phyloP scores from a whole-genome alignment of 2,329 filamentous ascomycete species.

The Sporothrix dimorphospora region DNA sequence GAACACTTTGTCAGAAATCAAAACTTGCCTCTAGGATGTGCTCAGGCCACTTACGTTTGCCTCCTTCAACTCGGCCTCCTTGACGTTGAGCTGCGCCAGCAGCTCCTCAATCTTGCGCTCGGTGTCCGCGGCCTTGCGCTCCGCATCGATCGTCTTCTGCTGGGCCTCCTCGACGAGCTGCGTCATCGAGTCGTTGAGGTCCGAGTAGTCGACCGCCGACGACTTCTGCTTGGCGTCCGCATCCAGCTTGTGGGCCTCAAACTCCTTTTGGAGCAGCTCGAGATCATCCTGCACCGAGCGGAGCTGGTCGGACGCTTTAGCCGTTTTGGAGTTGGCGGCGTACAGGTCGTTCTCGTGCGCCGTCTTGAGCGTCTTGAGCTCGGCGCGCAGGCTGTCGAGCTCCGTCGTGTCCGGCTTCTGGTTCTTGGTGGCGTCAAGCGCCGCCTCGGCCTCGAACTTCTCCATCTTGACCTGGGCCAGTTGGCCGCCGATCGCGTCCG shows the following conservation, averaged over 20 bases:
- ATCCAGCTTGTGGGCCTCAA: conserved; percentile 56
- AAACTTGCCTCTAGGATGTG: background rate
- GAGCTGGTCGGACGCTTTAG: conserved; percentile 45
- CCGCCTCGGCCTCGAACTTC: conserved; percentile 61
- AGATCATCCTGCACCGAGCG: conserved; percentile 49
- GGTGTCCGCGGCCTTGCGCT: conserved; percentile 57
- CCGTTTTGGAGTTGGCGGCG: conserved; percentile 43
- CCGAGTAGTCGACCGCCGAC: conserved; percentile 62
- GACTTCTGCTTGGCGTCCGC: conserved; percentile 57
- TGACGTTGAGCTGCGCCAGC: conserved; percentile 62
- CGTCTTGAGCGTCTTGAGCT: conserved; percentile 54
- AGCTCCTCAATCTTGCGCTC: conserved; percentile 58
- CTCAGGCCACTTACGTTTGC: conserved; percentile 53
- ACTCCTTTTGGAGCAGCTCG: conserved; percentile 54
- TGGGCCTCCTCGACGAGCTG: conserved; percentile 62
- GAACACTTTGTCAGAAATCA: background rate
- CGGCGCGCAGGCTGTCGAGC: conserved; percentile 54
- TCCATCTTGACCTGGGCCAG: conserved; percentile 64
- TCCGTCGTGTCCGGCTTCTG: conserved; percentile 60
- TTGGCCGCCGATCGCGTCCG: conserved; percentile 54
- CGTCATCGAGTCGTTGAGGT: conserved; percentile 66
- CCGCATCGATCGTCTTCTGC: conserved; percentile 49
- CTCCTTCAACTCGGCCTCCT: conserved; percentile 66
- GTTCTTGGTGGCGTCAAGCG: conserved; percentile 61
- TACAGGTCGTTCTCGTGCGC: conserved; percentile 42